These are phyloP conservation scores for Prinsepia uniflora DNA, from an alignment of 306 rosid species.

Conservation along the genomic window DNA sequence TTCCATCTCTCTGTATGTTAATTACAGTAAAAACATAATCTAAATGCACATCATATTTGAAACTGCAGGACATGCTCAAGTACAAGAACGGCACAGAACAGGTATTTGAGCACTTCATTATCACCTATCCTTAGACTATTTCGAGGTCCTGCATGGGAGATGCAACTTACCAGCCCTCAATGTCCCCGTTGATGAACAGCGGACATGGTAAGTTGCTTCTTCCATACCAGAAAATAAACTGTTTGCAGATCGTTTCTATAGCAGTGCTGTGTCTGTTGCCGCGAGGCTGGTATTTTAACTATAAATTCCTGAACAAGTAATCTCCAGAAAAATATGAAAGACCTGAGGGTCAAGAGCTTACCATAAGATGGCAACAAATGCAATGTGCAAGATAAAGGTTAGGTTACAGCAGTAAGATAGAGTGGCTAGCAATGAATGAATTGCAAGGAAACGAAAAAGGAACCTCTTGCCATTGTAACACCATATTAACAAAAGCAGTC, in stretches of 20 bases:
- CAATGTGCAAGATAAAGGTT: neutral
- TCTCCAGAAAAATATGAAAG: neutral
- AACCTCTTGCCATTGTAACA: too few species aligned
- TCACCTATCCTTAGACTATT: neutral
- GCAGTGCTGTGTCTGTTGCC: neutral
- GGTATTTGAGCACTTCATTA: constrained; percentile 39
- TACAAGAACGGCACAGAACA: constrained; percentile 74
- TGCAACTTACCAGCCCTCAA: neutral
- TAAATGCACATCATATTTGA: constrained; percentile 28
- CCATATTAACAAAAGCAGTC: neutral
- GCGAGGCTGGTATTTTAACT: neutral
- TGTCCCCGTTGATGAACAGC: neutral
- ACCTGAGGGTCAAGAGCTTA: neutral
- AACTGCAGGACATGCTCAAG: constrained; percentile 61
- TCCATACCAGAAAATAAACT: neutral
- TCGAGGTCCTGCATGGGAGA: constrained; percentile 1
- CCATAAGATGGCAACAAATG: neutral
- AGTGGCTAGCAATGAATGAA: too few species aligned
- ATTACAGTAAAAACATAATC: neutral
- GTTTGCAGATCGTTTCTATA: neutral
- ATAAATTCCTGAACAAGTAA: neutral
- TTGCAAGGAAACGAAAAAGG: too few species aligned
- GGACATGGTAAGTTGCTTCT: constrained; percentile 4
- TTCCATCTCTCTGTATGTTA: neutral
- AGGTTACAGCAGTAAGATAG: neutral